Percentiles rank a stretch among this genome's conserved stretches.
Conservation (phyloP, 768 basidiomycete species). For the Candolleomyces aberdarensis region DNA sequence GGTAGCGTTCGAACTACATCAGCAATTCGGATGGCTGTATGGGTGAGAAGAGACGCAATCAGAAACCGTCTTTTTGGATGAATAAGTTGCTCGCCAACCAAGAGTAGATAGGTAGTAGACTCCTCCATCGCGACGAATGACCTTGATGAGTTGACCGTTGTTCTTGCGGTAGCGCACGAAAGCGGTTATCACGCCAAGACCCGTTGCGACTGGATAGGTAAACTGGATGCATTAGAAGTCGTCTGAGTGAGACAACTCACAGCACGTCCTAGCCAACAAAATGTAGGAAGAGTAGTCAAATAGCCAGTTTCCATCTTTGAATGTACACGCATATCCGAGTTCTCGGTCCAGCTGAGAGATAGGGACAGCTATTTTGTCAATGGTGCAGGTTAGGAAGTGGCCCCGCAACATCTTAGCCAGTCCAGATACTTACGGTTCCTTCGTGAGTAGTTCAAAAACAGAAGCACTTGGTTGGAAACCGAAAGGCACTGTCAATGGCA, state of each 20-base stretch:
- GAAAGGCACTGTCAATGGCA: too few relatives aligned
- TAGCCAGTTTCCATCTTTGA: neutral
- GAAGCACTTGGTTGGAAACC: too few relatives aligned
- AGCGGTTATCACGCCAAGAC: neutral
- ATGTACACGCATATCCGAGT: neutral
- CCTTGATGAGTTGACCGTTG: neutral
- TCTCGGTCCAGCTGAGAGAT: neutral
- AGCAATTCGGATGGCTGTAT: too few relatives aligned
- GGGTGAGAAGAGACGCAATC: too few relatives aligned
- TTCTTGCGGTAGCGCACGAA: neutral
- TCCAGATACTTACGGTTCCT: too few relatives aligned
- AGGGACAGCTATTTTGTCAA: neutral
- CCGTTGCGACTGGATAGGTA: neutral
- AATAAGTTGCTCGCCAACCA: neutral
- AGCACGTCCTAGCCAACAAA: neutral
- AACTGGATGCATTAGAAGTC: neutral
- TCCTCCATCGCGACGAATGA: neutral
- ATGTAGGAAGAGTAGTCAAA: neutral
- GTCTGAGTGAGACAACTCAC: neutral
- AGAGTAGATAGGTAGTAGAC: neutral
- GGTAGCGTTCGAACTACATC: too few relatives aligned
- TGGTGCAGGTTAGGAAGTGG: too few relatives aligned
- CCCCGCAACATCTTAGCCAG: too few relatives aligned
- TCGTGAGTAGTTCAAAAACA: too few relatives aligned
- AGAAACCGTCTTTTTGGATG: too few relatives aligned